Conservation (phyloP, 345 rosid species). For the Eucalyptus brandiana region DNA sequence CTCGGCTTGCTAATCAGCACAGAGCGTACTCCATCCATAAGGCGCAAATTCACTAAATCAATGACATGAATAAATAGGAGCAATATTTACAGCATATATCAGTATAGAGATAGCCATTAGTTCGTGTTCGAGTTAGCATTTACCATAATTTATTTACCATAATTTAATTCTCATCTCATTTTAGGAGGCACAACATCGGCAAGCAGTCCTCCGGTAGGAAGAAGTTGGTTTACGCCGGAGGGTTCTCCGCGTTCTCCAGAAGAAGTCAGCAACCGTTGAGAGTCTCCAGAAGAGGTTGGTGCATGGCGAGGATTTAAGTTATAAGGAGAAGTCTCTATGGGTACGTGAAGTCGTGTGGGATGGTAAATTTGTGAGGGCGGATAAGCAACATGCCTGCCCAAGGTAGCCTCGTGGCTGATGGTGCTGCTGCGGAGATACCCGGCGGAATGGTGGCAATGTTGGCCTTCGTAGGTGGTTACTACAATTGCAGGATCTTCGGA, state of each 20-base stretch:
- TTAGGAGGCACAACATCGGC: conserved; percentile 84
- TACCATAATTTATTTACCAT: background rate
- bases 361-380: conserved; percentile 39
- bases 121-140: background rate
- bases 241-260: background rate
- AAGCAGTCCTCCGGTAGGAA: conserved; percentile 54
- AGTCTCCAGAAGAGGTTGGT: background rate
- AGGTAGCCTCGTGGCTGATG: conserved; percentile 24
- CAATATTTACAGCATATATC: background rate
- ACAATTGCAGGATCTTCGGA: conserved; percentile 73
- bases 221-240: background rate
- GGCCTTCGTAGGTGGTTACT: conserved; percentile 97
- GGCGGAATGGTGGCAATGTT: conserved; percentile 83
- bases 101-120: background rate
- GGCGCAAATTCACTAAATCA: background rate
- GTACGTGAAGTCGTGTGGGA: conserved; percentile 23
- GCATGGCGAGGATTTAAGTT: background rate
- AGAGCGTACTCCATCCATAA: background rate
- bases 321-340: conserved; percentile 17
- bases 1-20: background rate
- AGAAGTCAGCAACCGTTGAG: background rate
- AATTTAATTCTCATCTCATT: conserved; percentile 27
- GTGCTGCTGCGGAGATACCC: conserved; percentile 80
- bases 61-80: background rate
- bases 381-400: conserved; percentile 21